Conservation (phyloP, 2,329 filamentous ascomycete genomes). For the Microsporum ferrugineum region DNA sequence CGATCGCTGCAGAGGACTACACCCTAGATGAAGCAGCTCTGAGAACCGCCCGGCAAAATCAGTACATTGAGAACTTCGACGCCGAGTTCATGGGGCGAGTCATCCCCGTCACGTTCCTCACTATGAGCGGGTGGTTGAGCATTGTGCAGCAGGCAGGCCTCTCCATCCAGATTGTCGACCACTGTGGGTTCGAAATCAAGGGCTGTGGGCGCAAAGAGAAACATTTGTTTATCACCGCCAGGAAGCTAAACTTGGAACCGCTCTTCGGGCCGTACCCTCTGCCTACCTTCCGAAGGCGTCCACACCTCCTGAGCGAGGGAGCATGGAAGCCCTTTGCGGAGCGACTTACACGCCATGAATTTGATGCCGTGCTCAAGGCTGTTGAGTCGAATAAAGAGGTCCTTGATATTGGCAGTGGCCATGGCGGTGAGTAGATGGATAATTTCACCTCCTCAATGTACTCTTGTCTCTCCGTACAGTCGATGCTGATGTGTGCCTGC, state of each 20-base stretch:
- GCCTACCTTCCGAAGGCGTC: background rate
- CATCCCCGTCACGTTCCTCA: background rate
- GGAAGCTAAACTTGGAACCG: background rate
- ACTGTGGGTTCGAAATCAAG: background rate
- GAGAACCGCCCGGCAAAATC: background rate
- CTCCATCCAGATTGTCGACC: background rate
- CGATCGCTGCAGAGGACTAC: constrained; percentile 5
- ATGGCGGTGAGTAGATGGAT: background rate
- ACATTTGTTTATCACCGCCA: background rate
- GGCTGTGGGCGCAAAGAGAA: background rate
- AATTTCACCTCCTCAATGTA: background rate
- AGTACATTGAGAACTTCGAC: background rate
- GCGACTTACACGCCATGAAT: constrained; percentile 2
- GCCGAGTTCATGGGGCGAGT: background rate
- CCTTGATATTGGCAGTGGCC: constrained; percentile 5
- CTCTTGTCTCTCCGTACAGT: background rate
- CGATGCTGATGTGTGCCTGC: background rate
- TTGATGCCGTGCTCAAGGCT: background rate
- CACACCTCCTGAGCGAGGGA: background rate
- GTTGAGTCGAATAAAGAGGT: background rate
- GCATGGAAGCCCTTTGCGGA: constrained; percentile 1
- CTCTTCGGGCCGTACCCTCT: background rate
- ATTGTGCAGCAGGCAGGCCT: background rate
- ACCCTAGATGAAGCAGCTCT: background rate
- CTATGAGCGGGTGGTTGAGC: background rate